Percentiles rank a stretch among this genome's conserved stretches.
These are phyloP conservation scores for Sherardia arvensis DNA, from an alignment of 257 asterid genomes.

Conservation along the genomic window DNA sequence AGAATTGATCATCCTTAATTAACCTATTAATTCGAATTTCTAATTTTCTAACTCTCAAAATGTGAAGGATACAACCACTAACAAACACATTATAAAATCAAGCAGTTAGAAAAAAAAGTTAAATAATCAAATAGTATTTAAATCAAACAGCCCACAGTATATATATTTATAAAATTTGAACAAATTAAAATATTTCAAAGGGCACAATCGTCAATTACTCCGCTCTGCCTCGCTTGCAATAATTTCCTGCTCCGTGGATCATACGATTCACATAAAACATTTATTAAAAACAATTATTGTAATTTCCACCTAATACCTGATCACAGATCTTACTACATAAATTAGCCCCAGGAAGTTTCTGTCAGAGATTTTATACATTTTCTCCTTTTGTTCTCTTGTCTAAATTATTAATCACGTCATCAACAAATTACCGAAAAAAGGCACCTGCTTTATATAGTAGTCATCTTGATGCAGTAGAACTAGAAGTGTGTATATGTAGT, in stretches of 20 bases:
- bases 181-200: no score
- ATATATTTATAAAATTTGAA: no score
- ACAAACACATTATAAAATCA: background rate
- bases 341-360: constrained; percentile 45
- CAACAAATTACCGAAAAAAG: background rate
- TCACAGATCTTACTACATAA: constrained; percentile 32
- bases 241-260: constrained; percentile 3
- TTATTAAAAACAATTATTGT: background rate
- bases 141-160: no score
- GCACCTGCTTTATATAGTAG: constrained; percentile 5
- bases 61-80: no score
- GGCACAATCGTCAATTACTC: constrained; percentile 22
- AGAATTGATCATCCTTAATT: no score
- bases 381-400: constrained; percentile 4
- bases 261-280: constrained; percentile 12
- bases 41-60: no score
- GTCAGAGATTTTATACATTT: constrained; percentile 14
- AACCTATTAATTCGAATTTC: no score
- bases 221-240: background rate
- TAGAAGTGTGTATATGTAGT: background rate
- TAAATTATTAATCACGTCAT: background rate
- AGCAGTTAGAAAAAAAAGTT: background rate
- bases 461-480: constrained; percentile 1
- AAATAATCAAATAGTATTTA: no score
- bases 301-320: constrained; percentile 40